Conservation (phyloP, 169 alveolate genomes). For the Ichthyophthirius multifiliis region DNA sequence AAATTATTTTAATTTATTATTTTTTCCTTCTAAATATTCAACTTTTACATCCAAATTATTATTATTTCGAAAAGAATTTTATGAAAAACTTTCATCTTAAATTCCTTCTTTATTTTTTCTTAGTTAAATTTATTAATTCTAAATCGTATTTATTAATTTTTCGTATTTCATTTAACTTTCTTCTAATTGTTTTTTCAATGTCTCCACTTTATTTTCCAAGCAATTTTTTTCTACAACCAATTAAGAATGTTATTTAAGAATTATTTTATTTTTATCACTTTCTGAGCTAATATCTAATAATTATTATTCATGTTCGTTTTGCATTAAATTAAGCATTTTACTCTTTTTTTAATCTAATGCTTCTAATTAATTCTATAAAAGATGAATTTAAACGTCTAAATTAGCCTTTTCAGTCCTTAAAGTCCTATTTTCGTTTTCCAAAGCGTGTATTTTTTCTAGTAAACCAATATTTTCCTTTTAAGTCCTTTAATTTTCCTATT, state of each 20-base stretch:
- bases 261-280: conserved; percentile 47
- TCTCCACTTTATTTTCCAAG: conserved; percentile 61
- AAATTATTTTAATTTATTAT: conserved; percentile 55
- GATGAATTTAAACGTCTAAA: background rate
- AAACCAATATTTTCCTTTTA: conserved; percentile 40
- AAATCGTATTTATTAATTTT: conserved; percentile 34
- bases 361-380: background rate
- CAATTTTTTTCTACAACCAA: conserved; percentile 60
- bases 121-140: background rate
- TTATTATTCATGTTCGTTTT: conserved; percentile 47
- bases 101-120: conserved; percentile 32
- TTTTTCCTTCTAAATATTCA: conserved; percentile 57
- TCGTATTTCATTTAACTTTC: conserved; percentile 75
- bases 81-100: conserved; percentile 48
- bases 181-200: conserved; percentile 67
- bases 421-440: conserved; percentile 46
- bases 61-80: conserved; percentile 50
- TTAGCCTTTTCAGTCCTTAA: conserved; percentile 29
- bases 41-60: conserved; percentile 67
- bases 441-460: conserved; percentile 21
- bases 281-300: conserved; percentile 43
- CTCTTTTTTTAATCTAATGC: background rate
- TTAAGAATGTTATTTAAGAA: conserved; percentile 31
- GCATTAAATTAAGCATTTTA: conserved; percentile 18
- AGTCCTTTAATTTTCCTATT: conserved; percentile 20